Conservation (phyloP, 345 rosid species). For the Arabidopsis arenosa region DNA sequence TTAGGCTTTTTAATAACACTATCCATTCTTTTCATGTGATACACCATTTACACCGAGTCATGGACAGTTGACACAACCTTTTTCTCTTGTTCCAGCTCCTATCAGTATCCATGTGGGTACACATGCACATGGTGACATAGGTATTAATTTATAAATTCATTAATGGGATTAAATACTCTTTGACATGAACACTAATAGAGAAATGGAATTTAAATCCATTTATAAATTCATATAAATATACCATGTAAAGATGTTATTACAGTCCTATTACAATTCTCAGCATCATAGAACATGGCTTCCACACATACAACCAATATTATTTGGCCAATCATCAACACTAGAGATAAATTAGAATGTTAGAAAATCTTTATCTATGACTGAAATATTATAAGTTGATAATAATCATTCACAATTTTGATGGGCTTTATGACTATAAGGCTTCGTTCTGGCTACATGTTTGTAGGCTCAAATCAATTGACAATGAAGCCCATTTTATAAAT, state of each 20-base stretch:
- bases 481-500: not conserved
- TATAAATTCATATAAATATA: too few relatives aligned
- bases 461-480: not conserved
- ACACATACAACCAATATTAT: not conserved
- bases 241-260: not conserved
- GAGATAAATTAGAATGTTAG: not conserved
- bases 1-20: not conserved
- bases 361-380: not conserved
- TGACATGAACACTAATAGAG: not conserved
- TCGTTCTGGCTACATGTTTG: not conserved
- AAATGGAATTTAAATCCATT: not conserved
- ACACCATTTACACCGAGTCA: not conserved
- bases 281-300: not conserved
- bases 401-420: not conserved
- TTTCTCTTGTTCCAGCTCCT: not conserved
- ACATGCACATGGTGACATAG: not conserved
- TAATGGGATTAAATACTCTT: not conserved
- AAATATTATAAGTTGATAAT: not conserved
- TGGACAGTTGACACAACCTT: not conserved
- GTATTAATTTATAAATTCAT: not conserved
- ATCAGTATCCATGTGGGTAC: not conserved
- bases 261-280: too few relatives aligned
- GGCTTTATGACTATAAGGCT: not conserved
- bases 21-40: not conserved
- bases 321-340: conserved; percentile 4